Evolutionary conservation across 495 filamentous ascomycete genomes (phyloP), one percentile per base, ranked within the genome.

Genomic region (Penicillium steckii): DNA sequence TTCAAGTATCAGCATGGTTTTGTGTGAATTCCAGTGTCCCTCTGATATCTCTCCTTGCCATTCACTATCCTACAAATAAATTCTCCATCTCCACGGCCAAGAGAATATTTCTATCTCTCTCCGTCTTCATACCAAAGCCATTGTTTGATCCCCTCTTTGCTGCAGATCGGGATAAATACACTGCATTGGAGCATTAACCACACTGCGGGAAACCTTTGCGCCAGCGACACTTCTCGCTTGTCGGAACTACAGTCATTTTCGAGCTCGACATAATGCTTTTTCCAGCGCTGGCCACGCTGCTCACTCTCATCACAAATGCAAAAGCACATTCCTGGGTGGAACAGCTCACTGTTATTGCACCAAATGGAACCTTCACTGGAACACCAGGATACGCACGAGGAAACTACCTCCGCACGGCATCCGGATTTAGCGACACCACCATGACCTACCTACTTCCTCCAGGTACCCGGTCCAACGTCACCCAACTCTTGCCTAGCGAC

Each of bases 281-380:
- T 23, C 47, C 13, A 45, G 22, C 35, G 2, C 25, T 62, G 46
- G 24, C 46, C 33, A 55, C 58, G 46, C 52, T 71, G 7, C 27
- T 74, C 43, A 49, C 64, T 44, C 61, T 77, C 62, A 78, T 69
- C 17, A 53, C 62, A 24, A 64, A 68, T 29, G 61, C 70, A 22
- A 51, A 56, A 37, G 86, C 79, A 21, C 90, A 95, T 68, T 82
- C 85, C 32, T 97, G 92, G 92, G 77, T 91, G 13, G 90, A 95
- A 63, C 67, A 85, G 50, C 67, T 90, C 21, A 73, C 65, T n/a
- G 77, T 83, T 25, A 84, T 97, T 70, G 79, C 83, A 35, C 64
- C 82, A 3, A 85, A 89, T 62, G 90, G 90, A 29, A 81, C 79
- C n/a, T 90, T 89, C 62, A 72, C 83, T 3, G 90, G 89, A 21